phyloP scores from a whole-genome alignment of 495 filamentous ascomycete genomes.

The Cairneyella variabilis region DNA sequence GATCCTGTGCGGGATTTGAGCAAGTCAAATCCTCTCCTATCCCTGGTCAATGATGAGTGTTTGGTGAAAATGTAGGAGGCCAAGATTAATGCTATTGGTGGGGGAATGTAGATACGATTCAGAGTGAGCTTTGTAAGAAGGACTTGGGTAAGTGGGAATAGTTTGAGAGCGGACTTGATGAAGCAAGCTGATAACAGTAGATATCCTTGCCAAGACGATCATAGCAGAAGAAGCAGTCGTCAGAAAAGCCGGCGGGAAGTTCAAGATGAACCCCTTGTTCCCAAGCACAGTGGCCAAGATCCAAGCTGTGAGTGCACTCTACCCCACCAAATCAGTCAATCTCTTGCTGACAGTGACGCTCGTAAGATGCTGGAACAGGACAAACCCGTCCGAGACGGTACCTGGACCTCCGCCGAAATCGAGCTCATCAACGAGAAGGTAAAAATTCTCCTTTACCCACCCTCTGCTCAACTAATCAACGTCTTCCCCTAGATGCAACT shows the following conservation, averaged over 20 bases:
- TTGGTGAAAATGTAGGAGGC: too few species aligned
- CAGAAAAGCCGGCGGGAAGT: slow-evolving; percentile 29
- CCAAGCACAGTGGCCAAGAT: slow-evolving; percentile 25
- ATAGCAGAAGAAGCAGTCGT: slow-evolving; percentile 28
- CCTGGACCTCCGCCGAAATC: slow-evolving; percentile 30
- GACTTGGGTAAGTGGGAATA: slow-evolving; percentile 22
- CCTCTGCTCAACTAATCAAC: not conserved
- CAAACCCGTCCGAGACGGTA: slow-evolving; percentile 30
- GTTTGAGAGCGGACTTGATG: not conserved
- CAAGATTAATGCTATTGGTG: too few species aligned
- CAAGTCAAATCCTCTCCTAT: slow-evolving; percentile 1
- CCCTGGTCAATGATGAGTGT: slow-evolving; percentile 3
- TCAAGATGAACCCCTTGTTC: slow-evolving; percentile 31
- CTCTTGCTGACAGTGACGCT: not conserved
- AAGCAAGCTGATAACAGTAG: slow-evolving; percentile 1
- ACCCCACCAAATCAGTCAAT: not conserved
- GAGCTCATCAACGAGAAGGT: slow-evolving; percentile 32
- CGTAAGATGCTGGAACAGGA: slow-evolving; percentile 26
- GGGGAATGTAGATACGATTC: slow-evolving; percentile 26
- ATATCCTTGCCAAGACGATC: slow-evolving; percentile 29
- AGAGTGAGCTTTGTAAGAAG: slow-evolving; percentile 32
- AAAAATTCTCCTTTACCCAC: not conserved
- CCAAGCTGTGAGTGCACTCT: slow-evolving; percentile 11
- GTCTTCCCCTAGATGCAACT: slow-evolving; percentile 13
- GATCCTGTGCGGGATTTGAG: slow-evolving; percentile 31